Conservation (phyloP, 805 yeast genomes). For the Pichia ethanolica region DNA sequence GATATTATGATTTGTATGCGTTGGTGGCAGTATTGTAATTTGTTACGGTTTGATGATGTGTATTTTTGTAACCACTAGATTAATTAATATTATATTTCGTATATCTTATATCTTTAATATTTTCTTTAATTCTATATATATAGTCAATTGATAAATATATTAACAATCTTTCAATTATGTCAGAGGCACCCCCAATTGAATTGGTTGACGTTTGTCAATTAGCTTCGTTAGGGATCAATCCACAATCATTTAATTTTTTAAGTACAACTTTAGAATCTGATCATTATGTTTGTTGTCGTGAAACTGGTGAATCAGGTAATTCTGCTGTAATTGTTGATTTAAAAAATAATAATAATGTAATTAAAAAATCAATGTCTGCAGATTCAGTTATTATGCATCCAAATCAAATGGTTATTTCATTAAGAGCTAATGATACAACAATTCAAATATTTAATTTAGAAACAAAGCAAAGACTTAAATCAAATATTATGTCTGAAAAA, state of each 20-base stretch:
- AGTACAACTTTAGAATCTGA: conserved; percentile 94
- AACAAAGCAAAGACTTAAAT: conserved; percentile 81
- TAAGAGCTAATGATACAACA: conserved; percentile 94
- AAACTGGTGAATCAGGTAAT: conserved; percentile 55
- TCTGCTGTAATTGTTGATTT: conserved; percentile 92
- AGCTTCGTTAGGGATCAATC: conserved; percentile 78
- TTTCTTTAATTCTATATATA: too few species aligned
- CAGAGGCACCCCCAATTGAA: conserved; percentile 83
- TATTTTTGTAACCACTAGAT: too few species aligned
- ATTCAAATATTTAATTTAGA: conserved; percentile 89
- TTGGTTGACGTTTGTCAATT: conserved; percentile 92
- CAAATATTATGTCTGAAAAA: conserved; percentile 78
- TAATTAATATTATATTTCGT: too few species aligned
- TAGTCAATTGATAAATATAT: background rate
- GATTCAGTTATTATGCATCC: conserved; percentile 98
- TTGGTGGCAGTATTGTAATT: too few species aligned
- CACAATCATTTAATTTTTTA: conserved; percentile 79
- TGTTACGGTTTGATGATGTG: too few species aligned
- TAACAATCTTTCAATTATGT: conserved; percentile 14
- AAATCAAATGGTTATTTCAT: conserved; percentile 74
- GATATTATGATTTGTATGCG: too few species aligned
- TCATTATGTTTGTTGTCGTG: conserved; percentile 78
- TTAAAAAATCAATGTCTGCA: conserved; percentile 91
- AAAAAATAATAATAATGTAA: conserved; percentile 66
- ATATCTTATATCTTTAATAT: too few species aligned